Evolutionary conservation across 305 asterid genomes (phyloP).

Genomic region (Rubia tinctorum): DNA sequence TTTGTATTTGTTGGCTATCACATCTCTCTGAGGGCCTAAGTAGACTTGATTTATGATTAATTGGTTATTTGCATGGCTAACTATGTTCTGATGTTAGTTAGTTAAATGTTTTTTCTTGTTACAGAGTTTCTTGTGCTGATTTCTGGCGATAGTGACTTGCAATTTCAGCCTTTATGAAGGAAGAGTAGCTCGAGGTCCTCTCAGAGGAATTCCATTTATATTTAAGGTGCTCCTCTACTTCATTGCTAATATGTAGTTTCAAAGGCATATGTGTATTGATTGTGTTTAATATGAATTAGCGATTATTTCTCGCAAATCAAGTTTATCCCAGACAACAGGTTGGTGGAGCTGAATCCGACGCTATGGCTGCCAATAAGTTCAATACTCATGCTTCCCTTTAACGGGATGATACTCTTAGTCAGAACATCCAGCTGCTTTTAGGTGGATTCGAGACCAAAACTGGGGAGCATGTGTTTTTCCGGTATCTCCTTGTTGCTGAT

Average conservation of each 20-base stretch:
- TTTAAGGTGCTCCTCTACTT: constrained; percentile 50
- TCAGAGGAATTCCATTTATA: constrained; percentile 70
- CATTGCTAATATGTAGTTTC: not conserved
- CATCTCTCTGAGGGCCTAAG: no score
- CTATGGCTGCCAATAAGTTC: constrained; percentile 96
- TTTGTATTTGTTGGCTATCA: no score
- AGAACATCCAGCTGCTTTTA: constrained; percentile 70
- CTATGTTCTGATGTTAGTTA: no score
- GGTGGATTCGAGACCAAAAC: constrained; percentile 97
- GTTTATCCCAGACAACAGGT: constrained; percentile 95
- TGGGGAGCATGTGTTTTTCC: constrained; percentile 78
- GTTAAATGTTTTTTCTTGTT: no score
- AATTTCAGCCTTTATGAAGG: no score
- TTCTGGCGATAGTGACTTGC: no score
- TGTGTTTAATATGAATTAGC: not conserved
- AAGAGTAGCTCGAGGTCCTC: constrained; percentile 55
- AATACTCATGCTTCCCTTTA: constrained; percentile 84
- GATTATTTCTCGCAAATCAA: constrained; percentile 34
- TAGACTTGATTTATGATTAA: no score
- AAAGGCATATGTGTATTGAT: not conserved
- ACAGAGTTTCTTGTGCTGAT: no score
- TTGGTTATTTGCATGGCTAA: no score
- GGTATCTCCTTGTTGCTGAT: not conserved
- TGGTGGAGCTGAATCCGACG: constrained; percentile 84
- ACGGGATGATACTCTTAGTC: constrained; percentile 30